A percentile compares a stretch with the other conserved stretches of the same genome.
These are phyloP conservation scores for Rhodotorula sp. DNA, from an alignment of 1,284 basidiomycete species.

Conservation along the genomic window DNA sequence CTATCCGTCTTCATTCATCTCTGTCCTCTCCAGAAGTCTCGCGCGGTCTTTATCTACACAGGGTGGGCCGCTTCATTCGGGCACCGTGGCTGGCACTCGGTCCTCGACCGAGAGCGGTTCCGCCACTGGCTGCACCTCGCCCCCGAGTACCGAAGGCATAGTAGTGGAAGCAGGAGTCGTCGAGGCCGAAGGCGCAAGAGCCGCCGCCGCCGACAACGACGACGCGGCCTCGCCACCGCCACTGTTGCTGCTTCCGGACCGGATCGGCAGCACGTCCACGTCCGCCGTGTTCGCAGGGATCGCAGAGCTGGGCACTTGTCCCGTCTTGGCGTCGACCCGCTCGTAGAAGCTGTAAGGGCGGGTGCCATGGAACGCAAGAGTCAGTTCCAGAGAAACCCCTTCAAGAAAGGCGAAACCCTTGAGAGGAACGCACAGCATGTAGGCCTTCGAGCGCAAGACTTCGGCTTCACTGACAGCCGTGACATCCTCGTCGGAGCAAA, in stretches of 20 bases:
- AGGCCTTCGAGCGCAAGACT: conserved; percentile 84
- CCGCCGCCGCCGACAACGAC: neutral
- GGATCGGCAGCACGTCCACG: neutral
- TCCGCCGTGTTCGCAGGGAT: neutral
- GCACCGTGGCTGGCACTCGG: neutral
- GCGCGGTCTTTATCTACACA: neutral
- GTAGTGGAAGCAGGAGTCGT: neutral
- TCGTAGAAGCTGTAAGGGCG: conserved; percentile 23
- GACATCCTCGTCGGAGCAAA: conserved; percentile 76
- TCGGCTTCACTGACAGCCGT: conserved; percentile 77
- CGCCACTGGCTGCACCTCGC: neutral
- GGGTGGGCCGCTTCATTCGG: neutral
- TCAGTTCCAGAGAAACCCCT: neutral
- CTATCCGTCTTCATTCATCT: neutral
- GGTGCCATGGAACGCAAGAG: neutral
- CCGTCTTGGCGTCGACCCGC: conserved; percentile 4
- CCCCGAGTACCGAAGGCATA: neutral
- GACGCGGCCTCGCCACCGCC: neutral
- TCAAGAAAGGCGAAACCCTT: neutral
- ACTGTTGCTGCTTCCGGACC: neutral
- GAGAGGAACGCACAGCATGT: conserved; percentile 60
- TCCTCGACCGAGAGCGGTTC: conserved; percentile 1
- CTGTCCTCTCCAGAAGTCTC: neutral
- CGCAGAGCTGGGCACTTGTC: neutral
- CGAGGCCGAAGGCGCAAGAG: neutral